These are phyloP conservation scores for Kazachstania psychrophila DNA, from an alignment of 805 yeast species.

Conservation along the genomic window DNA sequence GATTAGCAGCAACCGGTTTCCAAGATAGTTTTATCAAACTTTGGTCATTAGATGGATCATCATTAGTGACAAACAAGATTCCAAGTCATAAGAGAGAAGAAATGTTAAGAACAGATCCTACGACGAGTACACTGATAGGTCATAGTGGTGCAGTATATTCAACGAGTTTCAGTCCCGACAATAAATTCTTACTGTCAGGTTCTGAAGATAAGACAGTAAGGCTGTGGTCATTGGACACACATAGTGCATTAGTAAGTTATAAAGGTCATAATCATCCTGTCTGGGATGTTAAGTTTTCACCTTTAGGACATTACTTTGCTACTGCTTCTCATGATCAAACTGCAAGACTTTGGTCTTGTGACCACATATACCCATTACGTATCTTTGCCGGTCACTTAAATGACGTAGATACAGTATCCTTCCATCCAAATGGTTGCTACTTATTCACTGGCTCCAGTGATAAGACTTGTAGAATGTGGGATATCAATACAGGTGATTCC, in stretches of 20 bases:
- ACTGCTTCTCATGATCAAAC: slow-evolving; percentile 97
- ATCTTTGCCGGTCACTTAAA: slow-evolving; percentile 95
- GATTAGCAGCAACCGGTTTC: slow-evolving; percentile 87
- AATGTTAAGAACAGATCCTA: slow-evolving; percentile 22
- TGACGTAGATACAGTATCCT: slow-evolving; percentile 89
- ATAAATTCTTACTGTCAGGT: slow-evolving; percentile 64
- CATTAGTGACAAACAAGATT: slow-evolving; percentile 54
- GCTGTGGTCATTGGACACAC: slow-evolving; percentile 90
- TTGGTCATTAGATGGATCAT: slow-evolving; percentile 91
- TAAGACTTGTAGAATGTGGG: slow-evolving; percentile 98
- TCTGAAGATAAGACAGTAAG: slow-evolving; percentile 91
- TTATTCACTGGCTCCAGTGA: slow-evolving; percentile 93
- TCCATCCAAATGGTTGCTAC: slow-evolving; percentile 94
- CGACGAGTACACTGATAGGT: slow-evolving; percentile 49
- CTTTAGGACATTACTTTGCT: slow-evolving; percentile 95
- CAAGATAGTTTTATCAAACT: slow-evolving; percentile 83
- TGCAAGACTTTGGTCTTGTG: slow-evolving; percentile 95
- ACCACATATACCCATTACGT: slow-evolving; percentile 90
- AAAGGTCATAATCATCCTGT: slow-evolving; percentile 95
- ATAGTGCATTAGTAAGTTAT: slow-evolving; percentile 81
- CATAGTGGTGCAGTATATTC: slow-evolving; percentile 95
- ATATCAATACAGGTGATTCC: slow-evolving; percentile 75
- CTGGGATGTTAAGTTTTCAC: slow-evolving; percentile 94
- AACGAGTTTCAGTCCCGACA: slow-evolving; percentile 83
- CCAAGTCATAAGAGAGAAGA: slow-evolving; percentile 43